phyloP scores from a whole-genome alignment of 257 asterid species.

The Primulina eburnea region DNA sequence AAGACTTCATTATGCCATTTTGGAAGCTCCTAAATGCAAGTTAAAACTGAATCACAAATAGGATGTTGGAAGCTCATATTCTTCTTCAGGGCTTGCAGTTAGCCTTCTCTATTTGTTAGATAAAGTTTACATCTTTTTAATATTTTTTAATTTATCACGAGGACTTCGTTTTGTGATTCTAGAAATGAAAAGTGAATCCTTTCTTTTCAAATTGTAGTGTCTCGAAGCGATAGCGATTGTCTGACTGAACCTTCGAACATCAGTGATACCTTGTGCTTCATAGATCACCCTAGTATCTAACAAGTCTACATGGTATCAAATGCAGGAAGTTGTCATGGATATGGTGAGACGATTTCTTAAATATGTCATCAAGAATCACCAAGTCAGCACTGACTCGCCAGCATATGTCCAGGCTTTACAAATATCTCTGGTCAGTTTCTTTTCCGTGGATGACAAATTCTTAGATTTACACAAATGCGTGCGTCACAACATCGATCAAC shows the following conservation, averaged over 20 bases:
- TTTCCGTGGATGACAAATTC: not conserved
- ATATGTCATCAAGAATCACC: slow-evolving; percentile 64
- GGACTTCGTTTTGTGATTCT: not conserved
- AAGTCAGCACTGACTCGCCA: slow-evolving; percentile 49
- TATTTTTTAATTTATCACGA: not conserved
- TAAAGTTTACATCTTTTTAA: not conserved
- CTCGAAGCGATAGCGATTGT: slow-evolving; percentile 14
- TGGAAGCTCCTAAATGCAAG: not conserved
- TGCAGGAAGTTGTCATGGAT: slow-evolving; percentile 64
- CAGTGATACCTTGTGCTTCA: not conserved
- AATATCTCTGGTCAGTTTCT: slow-evolving; percentile 71
- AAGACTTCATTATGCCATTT: not conserved
- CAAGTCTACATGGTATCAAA: slow-evolving; percentile 26
- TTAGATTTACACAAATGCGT: not conserved
- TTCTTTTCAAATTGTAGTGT: slow-evolving; percentile 11
- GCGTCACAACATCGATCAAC: not conserved
- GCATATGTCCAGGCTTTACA: slow-evolving; percentile 69
- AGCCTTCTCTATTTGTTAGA: not conserved
- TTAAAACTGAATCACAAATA: not conserved
- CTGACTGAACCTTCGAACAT: slow-evolving; percentile 18
- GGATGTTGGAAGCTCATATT: not conserved
- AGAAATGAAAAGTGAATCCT: slow-evolving; percentile 5
- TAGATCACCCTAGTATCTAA: slow-evolving; percentile 19
- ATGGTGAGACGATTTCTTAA: slow-evolving; percentile 47
- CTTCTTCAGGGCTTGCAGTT: not conserved